Percentiles rank a stretch among this genome's conserved stretches.
These are phyloP conservation scores for Hypoxylon intermedium DNA, from an alignment of 495 filamentous ascomycete genomes.

Conservation along the genomic window DNA sequence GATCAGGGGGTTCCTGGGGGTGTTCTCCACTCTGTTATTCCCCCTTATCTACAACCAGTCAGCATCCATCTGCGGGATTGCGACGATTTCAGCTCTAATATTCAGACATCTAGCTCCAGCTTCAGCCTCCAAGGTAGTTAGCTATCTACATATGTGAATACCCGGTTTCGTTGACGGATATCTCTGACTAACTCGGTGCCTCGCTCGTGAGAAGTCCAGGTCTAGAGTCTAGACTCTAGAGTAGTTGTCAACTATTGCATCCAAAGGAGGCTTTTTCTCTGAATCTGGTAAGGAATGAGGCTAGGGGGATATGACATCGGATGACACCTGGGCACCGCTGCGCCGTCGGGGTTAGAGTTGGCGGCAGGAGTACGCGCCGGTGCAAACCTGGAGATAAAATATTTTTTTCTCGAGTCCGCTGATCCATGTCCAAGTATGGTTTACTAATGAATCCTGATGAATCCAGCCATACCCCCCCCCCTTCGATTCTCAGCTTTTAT, in stretches of 20 bases:
- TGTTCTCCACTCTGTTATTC: slow-evolving; percentile 12
- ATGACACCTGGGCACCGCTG: too few species aligned
- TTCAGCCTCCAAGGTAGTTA: neutral
- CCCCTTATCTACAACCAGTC: slow-evolving; percentile 34
- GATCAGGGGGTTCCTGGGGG: neutral
- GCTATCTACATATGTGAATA: neutral
- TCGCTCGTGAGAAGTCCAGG: neutral
- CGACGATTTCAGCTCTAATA: slow-evolving; percentile 3
- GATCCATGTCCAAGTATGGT: too few species aligned
- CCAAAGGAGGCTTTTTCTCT: neutral
- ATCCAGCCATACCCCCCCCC: too few species aligned
- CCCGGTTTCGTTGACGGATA: slow-evolving; percentile 29
- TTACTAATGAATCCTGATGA: too few species aligned
- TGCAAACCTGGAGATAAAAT: slow-evolving; percentile 4
- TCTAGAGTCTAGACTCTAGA: slow-evolving; percentile 3
- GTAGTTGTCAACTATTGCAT: slow-evolving; percentile 6
- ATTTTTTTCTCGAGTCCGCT: slow-evolving; percentile 3
- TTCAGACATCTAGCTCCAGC: neutral
- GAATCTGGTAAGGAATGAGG: too few species aligned
- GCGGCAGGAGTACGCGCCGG: slow-evolving; percentile 6
- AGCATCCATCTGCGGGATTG: slow-evolving; percentile 11
- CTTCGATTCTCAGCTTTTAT: too few species aligned
- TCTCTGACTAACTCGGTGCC: slow-evolving; percentile 21
- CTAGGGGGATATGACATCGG: too few species aligned
- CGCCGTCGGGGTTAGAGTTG: neutral